These are phyloP conservation scores for Hypoxylon sp. DNA, from an alignment of 2,329 filamentous ascomycete species.

Conservation along the genomic window DNA sequence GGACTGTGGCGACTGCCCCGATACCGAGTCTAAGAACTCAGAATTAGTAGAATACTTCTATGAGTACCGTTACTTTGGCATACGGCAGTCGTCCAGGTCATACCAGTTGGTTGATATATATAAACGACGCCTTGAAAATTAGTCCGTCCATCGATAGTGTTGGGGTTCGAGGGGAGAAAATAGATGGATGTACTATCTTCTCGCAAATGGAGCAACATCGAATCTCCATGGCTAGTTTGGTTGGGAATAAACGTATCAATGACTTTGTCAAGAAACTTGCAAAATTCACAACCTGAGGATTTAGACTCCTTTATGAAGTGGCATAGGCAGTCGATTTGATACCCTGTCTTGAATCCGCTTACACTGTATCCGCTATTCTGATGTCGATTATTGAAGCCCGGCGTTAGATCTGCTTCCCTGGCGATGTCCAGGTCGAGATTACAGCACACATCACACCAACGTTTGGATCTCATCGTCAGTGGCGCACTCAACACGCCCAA, in stretches of 20 bases:
- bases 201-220: background rate
- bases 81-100: conserved; percentile 2
- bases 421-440: conserved; percentile 9
- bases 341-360: background rate
- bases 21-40: conserved; percentile 5
- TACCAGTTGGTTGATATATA: conserved; percentile 22
- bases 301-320: conserved; percentile 10
- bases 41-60: conserved; percentile 10
- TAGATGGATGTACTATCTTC: conserved; percentile 1
- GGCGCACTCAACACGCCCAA: background rate
- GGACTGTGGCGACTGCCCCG: conserved; percentile 1
- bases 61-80: background rate
- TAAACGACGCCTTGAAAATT: conserved; percentile 6
- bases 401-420: conserved; percentile 1
- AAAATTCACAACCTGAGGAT: conserved; percentile 12
- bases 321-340: conserved; percentile 2
- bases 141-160: background rate
- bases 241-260: conserved; percentile 8
- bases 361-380: background rate
- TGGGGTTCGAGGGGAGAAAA: background rate
- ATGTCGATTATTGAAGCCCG: background rate
- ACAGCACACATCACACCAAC: conserved; percentile 17
- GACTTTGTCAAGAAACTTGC: conserved; percentile 16
- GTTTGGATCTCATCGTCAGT: background rate
- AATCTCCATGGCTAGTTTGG: background rate